Percentiles rank a stretch among this genome's conserved stretches.
Evolutionary conservation across 805 yeast genomes (phyloP).

Genomic region (Candida verbasci): DNA sequence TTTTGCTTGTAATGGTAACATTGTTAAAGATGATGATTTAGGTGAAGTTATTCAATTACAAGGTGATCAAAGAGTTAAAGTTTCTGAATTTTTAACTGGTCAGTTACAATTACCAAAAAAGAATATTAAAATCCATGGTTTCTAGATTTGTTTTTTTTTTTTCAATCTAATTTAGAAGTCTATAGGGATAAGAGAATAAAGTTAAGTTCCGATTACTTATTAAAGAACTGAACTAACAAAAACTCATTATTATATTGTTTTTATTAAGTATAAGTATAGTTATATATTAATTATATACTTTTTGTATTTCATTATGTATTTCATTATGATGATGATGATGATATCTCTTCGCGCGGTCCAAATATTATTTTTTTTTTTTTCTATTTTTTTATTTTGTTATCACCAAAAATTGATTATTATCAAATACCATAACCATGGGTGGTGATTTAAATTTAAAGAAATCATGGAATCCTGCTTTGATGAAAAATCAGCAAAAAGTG

Average conservation of each 20-base stretch:
- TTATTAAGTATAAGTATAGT: too few relatives aligned
- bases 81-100: conserved; percentile 83
- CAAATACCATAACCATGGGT: conserved; percentile 41
- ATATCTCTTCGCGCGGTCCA: neutral
- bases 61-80: conserved; percentile 98
- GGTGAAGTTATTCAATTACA: conserved; percentile 97
- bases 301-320: neutral
- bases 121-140: conserved; percentile 97
- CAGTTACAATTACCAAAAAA: conserved; percentile 90
- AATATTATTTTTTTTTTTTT: neutral
- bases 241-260: too few relatives aligned
- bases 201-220: neutral
- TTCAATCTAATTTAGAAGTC: neutral
- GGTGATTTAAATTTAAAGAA: conserved; percentile 86
- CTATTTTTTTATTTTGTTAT: too few relatives aligned
- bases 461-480: conserved; percentile 92
- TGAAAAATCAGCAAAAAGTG: conserved; percentile 80
- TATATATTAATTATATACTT: neutral
- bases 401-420: too few relatives aligned
- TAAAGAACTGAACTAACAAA: too few relatives aligned
- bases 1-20: conserved; percentile 98
- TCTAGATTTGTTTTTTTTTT: conserved; percentile 36
- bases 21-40: conserved; percentile 91
- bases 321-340: too few relatives aligned
- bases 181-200: too few relatives aligned